These are phyloP conservation scores for Cryphonectria naterciae DNA, from an alignment of 2,329 filamentous ascomycete genomes.

Conservation along the genomic window DNA sequence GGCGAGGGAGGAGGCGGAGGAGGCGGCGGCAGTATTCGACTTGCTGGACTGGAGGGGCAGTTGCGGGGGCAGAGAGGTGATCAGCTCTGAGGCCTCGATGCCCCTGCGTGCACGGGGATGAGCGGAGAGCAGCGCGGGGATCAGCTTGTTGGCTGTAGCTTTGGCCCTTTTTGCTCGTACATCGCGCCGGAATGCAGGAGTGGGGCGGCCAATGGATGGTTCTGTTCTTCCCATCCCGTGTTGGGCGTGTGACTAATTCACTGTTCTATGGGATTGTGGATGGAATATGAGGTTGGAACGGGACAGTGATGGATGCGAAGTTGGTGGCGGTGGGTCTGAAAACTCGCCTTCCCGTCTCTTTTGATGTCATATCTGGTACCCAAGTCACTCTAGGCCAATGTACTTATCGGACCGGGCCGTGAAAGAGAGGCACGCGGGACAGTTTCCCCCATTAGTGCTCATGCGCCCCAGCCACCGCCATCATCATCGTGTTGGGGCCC, in stretches of 20 bases:
- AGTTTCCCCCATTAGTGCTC: not conserved
- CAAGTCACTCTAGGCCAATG: not conserved
- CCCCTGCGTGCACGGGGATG: conserved; percentile 60
- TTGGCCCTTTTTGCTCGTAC: conserved; percentile 57
- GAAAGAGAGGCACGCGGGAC: not conserved
- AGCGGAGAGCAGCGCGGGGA: conserved; percentile 58
- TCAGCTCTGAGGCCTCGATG: conserved; percentile 55
- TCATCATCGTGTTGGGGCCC: not conserved
- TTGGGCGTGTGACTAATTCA: no score
- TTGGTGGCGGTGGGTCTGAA: not conserved
- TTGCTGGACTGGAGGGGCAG: not conserved
- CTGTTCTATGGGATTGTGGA: no score
- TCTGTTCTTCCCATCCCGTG: conserved; percentile 22
- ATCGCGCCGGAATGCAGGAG: conserved; percentile 20
- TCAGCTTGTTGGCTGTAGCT: conserved; percentile 61
- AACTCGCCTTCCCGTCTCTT: not conserved
- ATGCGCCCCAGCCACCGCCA: not conserved
- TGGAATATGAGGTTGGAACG: not conserved
- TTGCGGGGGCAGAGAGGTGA: conserved; percentile 36
- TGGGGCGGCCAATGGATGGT: conserved; percentile 21
- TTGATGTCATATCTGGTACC: not conserved
- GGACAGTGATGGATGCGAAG: not conserved
- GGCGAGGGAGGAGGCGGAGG: no score
- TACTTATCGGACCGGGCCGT: not conserved
- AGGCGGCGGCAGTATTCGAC: no score